Conservation (phyloP, 1,139 yeast species). For the Sugiyamaella sp. region DNA sequence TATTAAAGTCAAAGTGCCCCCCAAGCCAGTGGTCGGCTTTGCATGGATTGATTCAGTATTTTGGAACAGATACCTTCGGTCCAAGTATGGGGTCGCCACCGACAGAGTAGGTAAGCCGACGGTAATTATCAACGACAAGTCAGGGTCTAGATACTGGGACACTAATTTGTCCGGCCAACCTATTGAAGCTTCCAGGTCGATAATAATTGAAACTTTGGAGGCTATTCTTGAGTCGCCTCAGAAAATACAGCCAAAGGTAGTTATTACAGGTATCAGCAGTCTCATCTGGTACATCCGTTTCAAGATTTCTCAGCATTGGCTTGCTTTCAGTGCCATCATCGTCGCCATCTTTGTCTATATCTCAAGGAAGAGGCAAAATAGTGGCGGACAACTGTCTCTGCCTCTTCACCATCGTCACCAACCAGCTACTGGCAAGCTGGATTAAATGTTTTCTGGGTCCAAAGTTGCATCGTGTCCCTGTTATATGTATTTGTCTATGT, state of each 20-base stretch:
- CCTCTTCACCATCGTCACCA: constrained; percentile 9
- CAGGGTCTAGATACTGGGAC: constrained; percentile 41
- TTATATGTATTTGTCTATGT: neutral
- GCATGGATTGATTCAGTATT: constrained; percentile 46
- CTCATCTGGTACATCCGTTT: constrained; percentile 25
- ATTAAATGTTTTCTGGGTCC: neutral
- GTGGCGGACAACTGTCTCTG: neutral
- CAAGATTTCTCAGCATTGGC: constrained; percentile 20
- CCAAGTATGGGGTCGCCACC: constrained; percentile 38
- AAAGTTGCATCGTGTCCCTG: neutral
- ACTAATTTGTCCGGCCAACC: constrained; percentile 33
- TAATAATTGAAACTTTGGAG: constrained; percentile 38
- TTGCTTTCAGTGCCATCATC: constrained; percentile 8
- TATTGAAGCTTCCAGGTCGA: constrained; percentile 36
- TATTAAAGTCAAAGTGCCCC: constrained; percentile 35
- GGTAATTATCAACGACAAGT: constrained; percentile 40
- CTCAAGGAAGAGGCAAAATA: constrained; percentile 8
- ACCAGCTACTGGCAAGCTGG: constrained; percentile 16
- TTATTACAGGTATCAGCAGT: constrained; percentile 29
- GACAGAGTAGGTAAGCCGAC: constrained; percentile 18
- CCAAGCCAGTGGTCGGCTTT: constrained; percentile 40
- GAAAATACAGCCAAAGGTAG: constrained; percentile 35
- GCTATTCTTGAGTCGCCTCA: constrained; percentile 33
- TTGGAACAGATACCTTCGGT: constrained; percentile 44
- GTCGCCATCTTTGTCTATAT: constrained; percentile 15